Percentiles rank a stretch among this genome's conserved stretches.
Conservation (phyloP, 1,284 basidiomycete genomes). For the Leccinum griseonigrum region DNA sequence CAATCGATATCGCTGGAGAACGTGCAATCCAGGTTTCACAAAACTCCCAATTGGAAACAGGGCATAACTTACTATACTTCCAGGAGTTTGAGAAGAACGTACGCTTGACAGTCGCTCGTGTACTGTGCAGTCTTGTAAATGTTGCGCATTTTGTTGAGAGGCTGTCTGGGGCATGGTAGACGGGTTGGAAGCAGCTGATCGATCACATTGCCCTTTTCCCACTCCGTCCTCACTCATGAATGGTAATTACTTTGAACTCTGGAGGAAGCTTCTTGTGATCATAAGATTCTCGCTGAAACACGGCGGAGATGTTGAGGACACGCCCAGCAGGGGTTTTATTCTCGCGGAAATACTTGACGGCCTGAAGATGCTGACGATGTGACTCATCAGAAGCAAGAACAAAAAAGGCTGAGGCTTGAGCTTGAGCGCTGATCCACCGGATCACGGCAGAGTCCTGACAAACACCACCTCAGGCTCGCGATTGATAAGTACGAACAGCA, state of each 20-base stretch:
- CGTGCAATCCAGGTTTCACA: too few species aligned
- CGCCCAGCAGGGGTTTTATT: slow-evolving; percentile 19
- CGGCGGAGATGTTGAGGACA: slow-evolving; percentile 22
- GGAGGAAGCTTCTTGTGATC: slow-evolving; percentile 19
- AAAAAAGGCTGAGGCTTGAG: not conserved
- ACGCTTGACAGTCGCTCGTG: slow-evolving; percentile 13
- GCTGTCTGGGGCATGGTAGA: slow-evolving; percentile 16
- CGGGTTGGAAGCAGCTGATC: slow-evolving; percentile 15
- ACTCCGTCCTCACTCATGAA: slow-evolving; percentile 24
- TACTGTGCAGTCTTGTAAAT: slow-evolving; percentile 4
- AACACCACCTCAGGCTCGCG: slow-evolving; percentile 16
- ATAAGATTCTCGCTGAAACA: slow-evolving; percentile 13
- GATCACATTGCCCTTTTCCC: slow-evolving; percentile 21
- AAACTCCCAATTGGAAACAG: too few species aligned
- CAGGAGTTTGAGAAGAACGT: not conserved
- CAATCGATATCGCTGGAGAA: too few species aligned
- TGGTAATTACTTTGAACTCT: slow-evolving; percentile 20
- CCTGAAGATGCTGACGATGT: slow-evolving; percentile 5
- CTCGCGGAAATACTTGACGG: slow-evolving; percentile 25
- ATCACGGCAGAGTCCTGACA: not conserved
- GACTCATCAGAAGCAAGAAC: not conserved
- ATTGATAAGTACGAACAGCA: slow-evolving; percentile 24
- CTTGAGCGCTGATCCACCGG: not conserved
- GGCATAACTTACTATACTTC: too few species aligned
- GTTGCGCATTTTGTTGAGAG: slow-evolving; percentile 12